Conservation (phyloP, 768 basidiomycete species). For the Lactarius deliciosus region DNA sequence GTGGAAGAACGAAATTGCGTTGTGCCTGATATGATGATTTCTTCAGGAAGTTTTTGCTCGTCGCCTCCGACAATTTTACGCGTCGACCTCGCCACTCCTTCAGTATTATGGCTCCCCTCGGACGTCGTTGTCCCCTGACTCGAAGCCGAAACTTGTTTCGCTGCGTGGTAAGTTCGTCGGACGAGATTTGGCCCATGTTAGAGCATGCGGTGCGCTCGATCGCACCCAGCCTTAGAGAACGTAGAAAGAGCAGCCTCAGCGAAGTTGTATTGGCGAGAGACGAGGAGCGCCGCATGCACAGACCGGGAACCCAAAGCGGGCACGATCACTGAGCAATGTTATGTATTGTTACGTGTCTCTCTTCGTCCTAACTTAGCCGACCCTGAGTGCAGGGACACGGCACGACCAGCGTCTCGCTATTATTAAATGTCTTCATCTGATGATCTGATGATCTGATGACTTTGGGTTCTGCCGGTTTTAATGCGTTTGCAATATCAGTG, state of each 20-base stretch:
- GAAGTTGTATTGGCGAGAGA: constrained; percentile 48
- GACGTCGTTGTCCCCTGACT: constrained; percentile 29
- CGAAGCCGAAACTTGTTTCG: constrained; percentile 53
- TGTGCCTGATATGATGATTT: neutral
- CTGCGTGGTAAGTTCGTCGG: constrained; percentile 72
- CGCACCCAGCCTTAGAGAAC: constrained; percentile 60
- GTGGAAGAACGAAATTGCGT: constrained; percentile 14
- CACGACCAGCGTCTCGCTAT: neutral
- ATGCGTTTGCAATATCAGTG: neutral
- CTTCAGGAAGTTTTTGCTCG: constrained; percentile 73
- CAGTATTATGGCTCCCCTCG: constrained; percentile 56
- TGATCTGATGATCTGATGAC: neutral
- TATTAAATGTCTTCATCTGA: neutral
- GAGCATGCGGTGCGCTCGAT: constrained; percentile 56
- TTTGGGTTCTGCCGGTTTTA: neutral
- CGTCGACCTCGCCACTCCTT: constrained; percentile 78
- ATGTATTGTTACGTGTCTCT: neutral
- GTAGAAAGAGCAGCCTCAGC: constrained; percentile 51
- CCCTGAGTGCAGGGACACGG: neutral
- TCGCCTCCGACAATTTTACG: constrained; percentile 74
- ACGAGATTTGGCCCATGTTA: constrained; percentile 88
- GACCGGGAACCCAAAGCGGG: neutral
- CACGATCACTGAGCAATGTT: constrained; percentile 1
- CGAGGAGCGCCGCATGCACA: constrained; percentile 22
- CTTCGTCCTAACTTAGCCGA: no score